Percentiles rank a stretch among this genome's conserved stretches.
phyloP scores from a whole-genome alignment of 2,329 filamentous ascomycete species.

The Colletotrichum filicis region DNA sequence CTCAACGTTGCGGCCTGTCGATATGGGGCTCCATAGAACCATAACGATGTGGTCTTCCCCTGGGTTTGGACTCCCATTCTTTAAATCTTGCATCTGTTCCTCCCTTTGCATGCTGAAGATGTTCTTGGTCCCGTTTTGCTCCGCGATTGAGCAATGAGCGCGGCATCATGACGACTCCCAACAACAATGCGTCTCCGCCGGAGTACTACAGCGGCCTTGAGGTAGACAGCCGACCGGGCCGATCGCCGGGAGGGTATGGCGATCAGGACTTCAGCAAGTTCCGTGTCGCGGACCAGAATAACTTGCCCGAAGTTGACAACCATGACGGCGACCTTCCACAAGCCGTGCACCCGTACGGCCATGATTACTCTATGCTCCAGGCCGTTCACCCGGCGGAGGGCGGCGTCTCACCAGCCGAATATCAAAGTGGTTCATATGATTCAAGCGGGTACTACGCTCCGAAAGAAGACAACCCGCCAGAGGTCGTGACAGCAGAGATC shows the following conservation, averaged over 20 bases:
- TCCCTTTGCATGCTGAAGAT: not conserved
- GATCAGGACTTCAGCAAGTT: not conserved
- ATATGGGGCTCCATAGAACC: not conserved
- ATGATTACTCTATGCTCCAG: slow-evolving; percentile 20
- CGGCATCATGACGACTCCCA: slow-evolving; percentile 21
- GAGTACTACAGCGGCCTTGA: slow-evolving; percentile 27
- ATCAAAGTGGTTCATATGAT: not conserved
- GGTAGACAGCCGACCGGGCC: slow-evolving; percentile 20
- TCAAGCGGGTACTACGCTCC: slow-evolving; percentile 9
- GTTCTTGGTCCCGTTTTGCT: not conserved
- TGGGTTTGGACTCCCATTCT: not conserved
- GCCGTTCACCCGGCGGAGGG: not conserved
- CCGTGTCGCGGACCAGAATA: slow-evolving; percentile 19
- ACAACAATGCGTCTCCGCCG: not conserved
- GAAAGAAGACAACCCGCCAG: slow-evolving; percentile 6
- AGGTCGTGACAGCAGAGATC: not conserved
- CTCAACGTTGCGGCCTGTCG: slow-evolving; percentile 3
- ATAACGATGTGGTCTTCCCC: too few relatives aligned
- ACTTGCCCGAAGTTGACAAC: slow-evolving; percentile 13
- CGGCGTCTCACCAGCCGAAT: not conserved
- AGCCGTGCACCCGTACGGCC: not conserved
- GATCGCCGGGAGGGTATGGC: slow-evolving; percentile 1
- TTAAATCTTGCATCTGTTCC: not conserved
- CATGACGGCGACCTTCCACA: slow-evolving; percentile 13
- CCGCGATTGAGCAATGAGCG: slow-evolving; percentile 7